Base-by-base conservation (phyloP, 1,284 basidiomycete species). In the Porogramme epimiltina region DNA sequence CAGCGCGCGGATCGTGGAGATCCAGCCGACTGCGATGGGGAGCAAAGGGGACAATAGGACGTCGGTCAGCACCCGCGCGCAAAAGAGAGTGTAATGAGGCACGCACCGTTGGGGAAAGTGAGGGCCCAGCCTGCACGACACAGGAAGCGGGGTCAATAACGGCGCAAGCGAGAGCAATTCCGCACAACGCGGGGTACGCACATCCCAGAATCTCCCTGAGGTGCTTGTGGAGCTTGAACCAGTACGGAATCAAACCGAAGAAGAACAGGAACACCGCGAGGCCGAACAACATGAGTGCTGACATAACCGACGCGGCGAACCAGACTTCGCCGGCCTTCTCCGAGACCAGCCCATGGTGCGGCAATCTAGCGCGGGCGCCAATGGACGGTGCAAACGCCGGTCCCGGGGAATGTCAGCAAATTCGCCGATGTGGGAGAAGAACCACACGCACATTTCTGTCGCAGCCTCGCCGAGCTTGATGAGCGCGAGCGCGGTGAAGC, bases 171-270 rank as follows among this genome's bases (percentile, higher is more conserved):
- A n/a, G n/a, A n/a, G n/a, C n/a, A n/a, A n/a, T n/a, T n/a, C n/a
- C n/a, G n/a, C n/a, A n/a, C n/a, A n/a, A n/a, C n/a, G n/a, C n/a
- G n/a, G n/a, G 26, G 38, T n/a, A 58, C 73, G 60, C 53, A 74
- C 76, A 78, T 49, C 76, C 76, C n/a, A 79, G 70, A 48, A 79
- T 79, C 52, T 79, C 76, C 51, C 68, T 62, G 40, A 79, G 66
- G 45, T 74, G 65, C 64, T 76, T 78, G 65, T 77, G 73, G 20
- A 78, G 48, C 62, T 78, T 79, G 69, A 76, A 78, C 74, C 75
- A 77, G 55, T 76, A 78, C 19, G 76, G 76, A 16, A 78, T 55
- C 16, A 70, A 63, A 16, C 74, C 75, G 46, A 78, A 77, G 24
- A 73, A 22, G 62, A 78, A 78, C 46, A 78, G 69, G 63, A 78